Base-by-base conservation (phyloP, 2,329 filamentous ascomycete species). In the Tothia fuscella region DNA sequence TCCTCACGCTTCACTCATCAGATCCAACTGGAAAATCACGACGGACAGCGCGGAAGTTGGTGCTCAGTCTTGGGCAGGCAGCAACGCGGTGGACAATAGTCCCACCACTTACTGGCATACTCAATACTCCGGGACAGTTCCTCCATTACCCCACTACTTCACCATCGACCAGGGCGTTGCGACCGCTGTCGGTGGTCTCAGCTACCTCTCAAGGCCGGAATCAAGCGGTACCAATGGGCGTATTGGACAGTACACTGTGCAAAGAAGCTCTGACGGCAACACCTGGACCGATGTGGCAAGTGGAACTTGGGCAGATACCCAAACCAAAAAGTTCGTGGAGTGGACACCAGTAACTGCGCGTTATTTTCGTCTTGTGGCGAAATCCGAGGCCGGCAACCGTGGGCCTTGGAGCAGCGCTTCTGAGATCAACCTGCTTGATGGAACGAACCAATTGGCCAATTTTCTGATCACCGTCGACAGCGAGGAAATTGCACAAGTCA, bases 401-500 rank as follows among this genome's bases (percentile, higher is more conserved):
- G 50, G 50, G 9, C 33, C 16, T 6, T 52, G 46, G 46, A 49
- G 31, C 14, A 48, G 43, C 32, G 50, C 50, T 4, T 36, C 43
- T 7, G 50, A 52, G 44, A 49, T 52, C 48, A 51, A 50, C 21
- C 35, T 52, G 21, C 32, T 50, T 21, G 42, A 44, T 25, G 29
- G 32, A 10, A 10, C 32, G 17, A 35, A 35, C 17, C 10, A 35
- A 10, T 35, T 35, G 32, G 32, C 32, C 13, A 35, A 35, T 16
- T 35, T 35, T 16, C 9, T 13, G 10, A 16, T 35, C 16, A 35
- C 32, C 10, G 32, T 35, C 10, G 32, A 35, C 32, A 35, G 32
- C 32, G 10, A 35, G 32, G 32, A 35, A 35, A 35, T 16, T 19
- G 32, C 32, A 10, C 10, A 9, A 9, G 12, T 35, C 32, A 35